Base-by-base conservation (phyloP, 805 yeast species). In the Zygosaccharomyces bisporus region DNA sequence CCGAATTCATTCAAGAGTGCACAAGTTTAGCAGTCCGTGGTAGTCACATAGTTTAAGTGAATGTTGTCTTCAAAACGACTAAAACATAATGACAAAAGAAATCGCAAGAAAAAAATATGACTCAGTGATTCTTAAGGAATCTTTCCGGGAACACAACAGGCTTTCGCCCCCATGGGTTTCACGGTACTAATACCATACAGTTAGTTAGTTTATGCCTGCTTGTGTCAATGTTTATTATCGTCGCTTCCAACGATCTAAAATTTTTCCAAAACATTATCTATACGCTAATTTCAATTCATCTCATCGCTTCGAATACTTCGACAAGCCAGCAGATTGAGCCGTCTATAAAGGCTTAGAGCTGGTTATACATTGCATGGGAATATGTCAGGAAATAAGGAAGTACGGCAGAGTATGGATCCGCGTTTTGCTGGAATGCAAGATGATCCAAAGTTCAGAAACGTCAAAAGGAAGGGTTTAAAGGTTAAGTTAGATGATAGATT, bases 401-500 rank as follows among this genome's bases (percentile, higher is more conserved):
- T 54, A 41, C 68, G 73, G 4, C 67, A 74, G 4, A 75, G 81
- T 2, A 57, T 65, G 3, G 98, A 93, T 68, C 75, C 82, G 18
- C 78, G 98, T 61, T 91, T 91, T 64, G 68, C 84, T 6, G 71
- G 80, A 6, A 83, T 91, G 5, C 87, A 83, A 55, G 78, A 75
- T 52, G 99, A 93, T 65, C 98, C 98, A 3, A 74, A 96, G 51
- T 93, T 91, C 69, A 82, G 78, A 48, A 68, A 79, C 19, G 90
- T 96, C 2, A 82, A 74, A 57, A 75, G 74, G 61, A 81, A 79
- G 54, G 80, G 82, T 45, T 68, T 81, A 49, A 85, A 83, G 61
- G 84, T 88, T 30, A 80, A 85, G 54, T 73, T 93, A 18, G 99
- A 93, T 66, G 83, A 80, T 45, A 79, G 99, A 65, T 93, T 93